A percentile compares a stretch with the other conserved stretches of the same genome.
Conservation (phyloP, 1,139 yeast genomes). For the Nakaseomyces delphensis region DNA sequence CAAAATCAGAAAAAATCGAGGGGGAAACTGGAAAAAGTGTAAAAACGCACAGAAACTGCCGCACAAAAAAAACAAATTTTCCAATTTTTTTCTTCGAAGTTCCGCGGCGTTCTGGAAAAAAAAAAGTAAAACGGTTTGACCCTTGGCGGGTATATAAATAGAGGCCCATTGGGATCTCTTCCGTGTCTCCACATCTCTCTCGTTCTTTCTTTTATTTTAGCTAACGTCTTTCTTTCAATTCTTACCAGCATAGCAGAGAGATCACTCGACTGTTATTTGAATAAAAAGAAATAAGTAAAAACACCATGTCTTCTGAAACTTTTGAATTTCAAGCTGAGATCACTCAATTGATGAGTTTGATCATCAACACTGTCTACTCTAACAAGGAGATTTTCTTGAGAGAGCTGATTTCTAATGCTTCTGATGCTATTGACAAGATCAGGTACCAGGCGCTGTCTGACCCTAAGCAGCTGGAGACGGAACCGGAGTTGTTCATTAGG, state of each 20-base stretch:
- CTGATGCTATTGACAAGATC: conserved; percentile 93
- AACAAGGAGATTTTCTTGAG: conserved; percentile 99
- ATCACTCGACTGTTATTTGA: too few relatives aligned
- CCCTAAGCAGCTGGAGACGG: conserved; percentile 84
- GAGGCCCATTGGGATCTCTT: too few relatives aligned
- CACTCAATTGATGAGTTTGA: conserved; percentile 99
- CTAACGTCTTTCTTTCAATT: not conserved
- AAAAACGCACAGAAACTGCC: not conserved
- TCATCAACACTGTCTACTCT: conserved; percentile 99
- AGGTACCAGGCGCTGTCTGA: conserved; percentile 95
- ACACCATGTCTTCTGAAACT: conserved; percentile 63
- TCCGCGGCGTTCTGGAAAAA: not conserved
- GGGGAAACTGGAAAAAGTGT: not conserved
- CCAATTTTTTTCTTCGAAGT: conserved; percentile 1
- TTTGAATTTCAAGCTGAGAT: conserved; percentile 99
- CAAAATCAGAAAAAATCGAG: not conserved
- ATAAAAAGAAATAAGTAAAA: too few relatives aligned
- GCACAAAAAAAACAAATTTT: not conserved
- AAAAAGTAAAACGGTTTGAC: not conserved
- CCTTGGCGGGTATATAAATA: conserved; percentile 4
- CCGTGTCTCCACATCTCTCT: not conserved
- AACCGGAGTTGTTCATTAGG: conserved; percentile 95
- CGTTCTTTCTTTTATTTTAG: not conserved
- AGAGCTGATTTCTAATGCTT: conserved; percentile 97
- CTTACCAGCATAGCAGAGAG: too few relatives aligned